Percentiles rank a stretch among this genome's conserved stretches.
These are phyloP conservation scores for Tritrichomonas foetus DNA, from an alignment of 208 protist genomes.

Conservation along the genomic window DNA sequence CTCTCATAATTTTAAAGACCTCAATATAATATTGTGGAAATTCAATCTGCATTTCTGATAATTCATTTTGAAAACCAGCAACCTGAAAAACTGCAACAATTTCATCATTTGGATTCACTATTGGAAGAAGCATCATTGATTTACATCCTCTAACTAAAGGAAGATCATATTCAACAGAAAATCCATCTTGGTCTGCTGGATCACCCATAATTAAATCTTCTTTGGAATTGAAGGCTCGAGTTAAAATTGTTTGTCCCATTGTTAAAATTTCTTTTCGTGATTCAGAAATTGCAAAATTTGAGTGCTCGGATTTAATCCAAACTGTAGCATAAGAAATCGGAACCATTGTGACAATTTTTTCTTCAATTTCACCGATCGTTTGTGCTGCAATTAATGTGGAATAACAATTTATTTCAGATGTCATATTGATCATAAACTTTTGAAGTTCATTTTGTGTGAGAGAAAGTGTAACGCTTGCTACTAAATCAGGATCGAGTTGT, in stretches of 20 bases:
- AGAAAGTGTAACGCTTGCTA: not conserved
- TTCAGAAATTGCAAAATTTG: not conserved
- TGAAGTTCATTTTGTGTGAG: not conserved
- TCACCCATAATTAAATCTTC: not conserved
- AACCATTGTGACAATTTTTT: not conserved
- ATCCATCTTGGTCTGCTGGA: not conserved
- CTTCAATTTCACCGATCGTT: not conserved
- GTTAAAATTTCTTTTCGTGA: not conserved
- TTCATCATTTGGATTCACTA: not conserved
- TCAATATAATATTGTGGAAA: not conserved
- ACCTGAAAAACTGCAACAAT: not conserved
- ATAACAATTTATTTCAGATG: not conserved
- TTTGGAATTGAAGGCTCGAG: not conserved
- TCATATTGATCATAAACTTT: slow-evolving; percentile 35
- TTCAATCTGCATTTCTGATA: not conserved
- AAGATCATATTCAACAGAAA: not conserved
- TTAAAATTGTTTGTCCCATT: not conserved
- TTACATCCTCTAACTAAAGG: not conserved
- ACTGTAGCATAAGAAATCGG: not conserved
- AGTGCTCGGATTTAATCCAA: not conserved
- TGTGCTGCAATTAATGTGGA: not conserved
- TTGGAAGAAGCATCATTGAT: slow-evolving; percentile 18
- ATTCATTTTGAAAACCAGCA: not conserved
- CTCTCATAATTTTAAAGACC: not conserved
- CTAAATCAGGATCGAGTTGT: not conserved